Base-by-base conservation (phyloP, 2,329 filamentous ascomycete genomes). In the Stagonosporopsis vannaccii region DNA sequence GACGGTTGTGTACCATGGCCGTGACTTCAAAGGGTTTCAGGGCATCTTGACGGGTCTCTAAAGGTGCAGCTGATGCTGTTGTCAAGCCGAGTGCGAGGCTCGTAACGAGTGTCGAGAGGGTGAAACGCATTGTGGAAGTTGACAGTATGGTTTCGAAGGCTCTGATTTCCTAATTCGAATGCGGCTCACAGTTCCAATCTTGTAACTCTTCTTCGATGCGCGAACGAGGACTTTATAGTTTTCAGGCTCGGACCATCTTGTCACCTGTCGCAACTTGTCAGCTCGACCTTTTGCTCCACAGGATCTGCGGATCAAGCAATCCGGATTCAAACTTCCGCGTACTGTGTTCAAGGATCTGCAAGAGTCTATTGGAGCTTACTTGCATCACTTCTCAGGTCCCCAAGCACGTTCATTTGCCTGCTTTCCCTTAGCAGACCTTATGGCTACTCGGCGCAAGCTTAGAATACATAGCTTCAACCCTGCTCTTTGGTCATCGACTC, bases 21-120 rank as follows among this genome's bases (percentile, higher is more conserved):
- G 55, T 62, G 47, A 73, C 59, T 50, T 68, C 52, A 49, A 61
- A 73, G 17, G 65, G 60, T 13, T 65, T 43, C 11, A 71, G 60
- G 11, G 48, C 20, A 20, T 43, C 26, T 35, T 66, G 55, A 28
- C 63, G 60, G 9, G 51, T 22, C 13, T 51, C 39, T 30, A 66
- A 33, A 2, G 66, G 63, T 7, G 55, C 37, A 19, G 65, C 58
- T 8, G 43, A 35, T 13, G 49, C 25, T 19, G 48, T 30, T 1
- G 55, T 52, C 17, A 35, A 59, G 12, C 53, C 45, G 19, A 65
- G 37, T 19, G 59, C 56, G n/a, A 67, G 19, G 8, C 59, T 22
- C 41, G 58, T 51, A 15, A 57, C 25, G 45, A 61, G 26, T 11
- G 46, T 22, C 12, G 57, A 45, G 9, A 51, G 30, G 8, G 58